Evolutionary conservation across 371 early-diverging fungal species (phyloP).

Genomic region (Apophysomyces elegans): DNA sequence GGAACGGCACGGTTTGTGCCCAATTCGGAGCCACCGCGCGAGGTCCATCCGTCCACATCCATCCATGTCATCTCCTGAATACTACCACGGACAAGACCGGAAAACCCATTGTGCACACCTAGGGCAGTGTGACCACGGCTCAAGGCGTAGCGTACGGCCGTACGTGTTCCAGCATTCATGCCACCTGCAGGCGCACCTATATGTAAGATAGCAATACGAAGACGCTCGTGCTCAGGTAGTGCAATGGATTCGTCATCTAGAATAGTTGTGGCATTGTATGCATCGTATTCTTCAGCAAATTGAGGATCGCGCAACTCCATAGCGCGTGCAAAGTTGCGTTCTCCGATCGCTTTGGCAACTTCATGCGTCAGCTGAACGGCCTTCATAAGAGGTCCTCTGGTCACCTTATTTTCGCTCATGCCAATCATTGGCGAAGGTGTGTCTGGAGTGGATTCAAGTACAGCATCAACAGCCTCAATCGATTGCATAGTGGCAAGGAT

Average conservation of each 20-base stretch:
- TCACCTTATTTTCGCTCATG: slow-evolving; percentile 86
- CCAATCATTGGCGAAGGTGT: slow-evolving; percentile 94
- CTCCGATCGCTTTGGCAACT: slow-evolving; percentile 82
- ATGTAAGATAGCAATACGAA: slow-evolving; percentile 94
- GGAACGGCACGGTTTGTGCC: slow-evolving; percentile 95
- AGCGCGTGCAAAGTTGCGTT: slow-evolving; percentile 87
- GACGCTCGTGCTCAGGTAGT: slow-evolving; percentile 47
- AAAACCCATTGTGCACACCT: slow-evolving; percentile 93
- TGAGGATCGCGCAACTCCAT: slow-evolving; percentile 92
- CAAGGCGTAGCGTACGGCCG: slow-evolving; percentile 85
- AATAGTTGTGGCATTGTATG: slow-evolving; percentile 58
- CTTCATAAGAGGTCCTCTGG: slow-evolving; percentile 86
- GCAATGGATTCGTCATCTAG: slow-evolving; percentile 39
- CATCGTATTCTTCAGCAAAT: slow-evolving; percentile 78
- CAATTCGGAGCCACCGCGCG: slow-evolving; percentile 92
- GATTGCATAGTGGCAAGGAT: slow-evolving; percentile 94
- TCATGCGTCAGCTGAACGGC: slow-evolving; percentile 92
- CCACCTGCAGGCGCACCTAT: slow-evolving; percentile 98
- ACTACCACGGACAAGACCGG: slow-evolving; percentile 89
- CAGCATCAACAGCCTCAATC: slow-evolving; percentile 96
- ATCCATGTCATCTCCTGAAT: slow-evolving; percentile 80
- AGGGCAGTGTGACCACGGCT: slow-evolving; percentile 86
- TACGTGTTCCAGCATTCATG: slow-evolving; percentile 97
- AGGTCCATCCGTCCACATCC: slow-evolving; percentile 90
- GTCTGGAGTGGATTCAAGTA: slow-evolving; percentile 82